Evolutionary conservation across 106 monocot species (phyloP).

Genomic region (Apostasia ramifera): DNA sequence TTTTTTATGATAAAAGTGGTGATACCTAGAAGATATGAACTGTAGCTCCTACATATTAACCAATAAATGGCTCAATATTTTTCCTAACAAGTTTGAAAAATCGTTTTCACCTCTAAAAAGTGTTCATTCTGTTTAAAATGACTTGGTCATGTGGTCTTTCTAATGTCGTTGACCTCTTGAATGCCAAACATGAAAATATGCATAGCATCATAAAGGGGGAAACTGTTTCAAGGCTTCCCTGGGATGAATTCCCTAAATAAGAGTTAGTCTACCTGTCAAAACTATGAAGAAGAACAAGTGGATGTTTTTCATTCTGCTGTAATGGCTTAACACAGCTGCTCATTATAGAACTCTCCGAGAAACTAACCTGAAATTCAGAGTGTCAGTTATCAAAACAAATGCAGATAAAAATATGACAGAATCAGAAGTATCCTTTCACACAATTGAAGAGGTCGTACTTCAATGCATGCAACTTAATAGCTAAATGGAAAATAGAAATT

Average conservation of each 20-base stretch:
- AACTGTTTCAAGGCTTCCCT: neutral
- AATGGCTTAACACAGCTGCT: constrained; percentile 84
- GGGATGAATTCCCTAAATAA: neutral
- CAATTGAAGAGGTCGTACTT: no score
- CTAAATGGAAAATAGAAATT: no score
- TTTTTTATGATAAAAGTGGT: no score
- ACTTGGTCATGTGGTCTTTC: neutral
- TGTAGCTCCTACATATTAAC: no score
- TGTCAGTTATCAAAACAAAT: neutral
- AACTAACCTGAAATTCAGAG: constrained; percentile 37
- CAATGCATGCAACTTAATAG: no score
- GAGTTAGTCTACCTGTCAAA: constrained; percentile 64
- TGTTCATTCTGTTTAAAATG: neutral
- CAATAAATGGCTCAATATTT: no score
- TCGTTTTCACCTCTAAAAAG: neutral
- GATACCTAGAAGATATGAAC: no score
- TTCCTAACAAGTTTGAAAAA: neutral
- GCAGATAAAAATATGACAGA: no score
- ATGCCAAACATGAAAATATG: neutral
- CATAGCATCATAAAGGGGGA: neutral
- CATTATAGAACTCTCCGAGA: constrained; percentile 39
- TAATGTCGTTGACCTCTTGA: neutral
- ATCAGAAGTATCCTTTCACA: no score
- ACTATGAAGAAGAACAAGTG: constrained; percentile 85
- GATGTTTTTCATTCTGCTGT: constrained; percentile 25